Base-by-base conservation (phyloP, 2,329 filamentous ascomycete genomes). In the Hawksworthiomyces lignivorus region DNA sequence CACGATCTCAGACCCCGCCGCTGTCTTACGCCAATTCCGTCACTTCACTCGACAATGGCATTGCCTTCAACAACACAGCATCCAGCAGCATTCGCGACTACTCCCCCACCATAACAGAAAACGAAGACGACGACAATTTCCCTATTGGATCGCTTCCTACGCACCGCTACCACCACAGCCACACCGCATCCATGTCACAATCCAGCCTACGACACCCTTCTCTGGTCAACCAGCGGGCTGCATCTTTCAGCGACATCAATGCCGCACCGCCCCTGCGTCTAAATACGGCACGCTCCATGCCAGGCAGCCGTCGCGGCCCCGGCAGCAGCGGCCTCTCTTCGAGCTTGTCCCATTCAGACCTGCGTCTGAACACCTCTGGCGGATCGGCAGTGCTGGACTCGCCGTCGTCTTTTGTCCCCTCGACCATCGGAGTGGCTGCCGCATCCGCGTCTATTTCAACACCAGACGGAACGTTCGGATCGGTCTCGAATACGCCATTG, bases 1-100 rank as follows among this genome's bases (percentile, higher is more conserved):
- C 78, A 24, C 69, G 74, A 30, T 75, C 75, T 1, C 72, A 74
- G 34, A 79, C 76, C 45, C 75, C 77, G 38, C 75, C 76, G 8
- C 53, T 78, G 46, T 71, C 73, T 19, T 78, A 77, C 55, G 69
- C 73, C 49, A 74, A 73, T 56, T 76, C 75, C 7, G 59, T 73
- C 32, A 65, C 69, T 14, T 75, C 72, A 3, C 62, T 76, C 39
- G 71, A 72, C 38, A 69, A 60, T 45, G 52, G 53, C 27, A 57
- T 54, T 36, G 15, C 52, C 28, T 47, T 48, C 15, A 54, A 40
- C 36, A 55, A 57, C 39, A 67, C 71, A 50, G 73, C 33, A 10
- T 10, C 19, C 21, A 48, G 50, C 20, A 54, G 46, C 34, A 54
- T 57, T 34, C 68, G 73, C 50, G 75, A 78, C 41, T 72, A 69